Conservation (phyloP, 2,329 filamentous ascomycete species). For the Hypoxylon sp. region DNA sequence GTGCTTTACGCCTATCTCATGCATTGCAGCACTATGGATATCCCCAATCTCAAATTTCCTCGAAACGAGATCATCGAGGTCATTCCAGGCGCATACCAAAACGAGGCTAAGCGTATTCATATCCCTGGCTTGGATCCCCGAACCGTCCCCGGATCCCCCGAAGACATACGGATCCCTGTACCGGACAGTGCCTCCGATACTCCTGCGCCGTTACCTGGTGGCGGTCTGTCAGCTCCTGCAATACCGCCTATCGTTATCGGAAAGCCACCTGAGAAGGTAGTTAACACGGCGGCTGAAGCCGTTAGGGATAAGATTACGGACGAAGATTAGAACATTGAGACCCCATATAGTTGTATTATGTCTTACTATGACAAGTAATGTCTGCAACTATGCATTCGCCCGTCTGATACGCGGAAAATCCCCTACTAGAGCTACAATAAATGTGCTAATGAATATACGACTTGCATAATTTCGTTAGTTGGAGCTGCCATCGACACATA, state of each 20-base stretch:
- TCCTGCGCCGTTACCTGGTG: conserved; percentile 55
- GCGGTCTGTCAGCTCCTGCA: conserved; percentile 57
- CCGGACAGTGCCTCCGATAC: conserved; percentile 57
- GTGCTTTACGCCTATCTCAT: conserved; percentile 98
- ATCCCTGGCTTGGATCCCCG: conserved; percentile 74
- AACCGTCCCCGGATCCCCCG: conserved; percentile 79
- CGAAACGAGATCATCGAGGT: conserved; percentile 99
- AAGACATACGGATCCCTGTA: conserved; percentile 82
- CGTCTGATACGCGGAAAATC: too few species aligned
- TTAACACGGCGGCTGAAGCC: conserved; percentile 45
- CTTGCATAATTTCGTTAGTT: background rate
- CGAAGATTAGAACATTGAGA: conserved; percentile 41
- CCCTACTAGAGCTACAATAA: background rate
- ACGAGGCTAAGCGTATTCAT: conserved; percentile 88
- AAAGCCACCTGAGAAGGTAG: conserved; percentile 43
- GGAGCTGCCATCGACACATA: background rate
- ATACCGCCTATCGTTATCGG: conserved; percentile 49
- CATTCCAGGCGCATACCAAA: conserved; percentile 96
- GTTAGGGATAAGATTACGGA: conserved; percentile 47
- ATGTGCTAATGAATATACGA: conserved; percentile 11
- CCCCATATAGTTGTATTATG: background rate
- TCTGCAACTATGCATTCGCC: too few species aligned
- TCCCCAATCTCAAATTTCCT: conserved; percentile 91
- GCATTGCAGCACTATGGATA: conserved; percentile 96
- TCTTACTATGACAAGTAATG: too few species aligned